Evolutionary conservation across 225 moss, liverwort and hornwort species (phyloP), one percentile per base, ranked within the genome.

Genomic region (Takakia lepidozioides): DNA sequence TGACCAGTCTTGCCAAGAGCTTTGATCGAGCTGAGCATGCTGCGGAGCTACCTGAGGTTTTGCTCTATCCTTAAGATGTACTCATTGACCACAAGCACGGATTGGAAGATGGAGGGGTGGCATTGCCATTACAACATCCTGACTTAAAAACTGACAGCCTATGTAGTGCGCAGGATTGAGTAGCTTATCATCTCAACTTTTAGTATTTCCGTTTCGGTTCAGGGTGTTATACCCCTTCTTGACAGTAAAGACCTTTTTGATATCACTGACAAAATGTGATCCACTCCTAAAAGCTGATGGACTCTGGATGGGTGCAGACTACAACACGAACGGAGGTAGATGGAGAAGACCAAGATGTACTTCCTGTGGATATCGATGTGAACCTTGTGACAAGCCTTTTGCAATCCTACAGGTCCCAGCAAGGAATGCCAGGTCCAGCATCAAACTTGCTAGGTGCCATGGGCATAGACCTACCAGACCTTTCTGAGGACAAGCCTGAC

Each of bases 401-500:
- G 27, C 76, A 82, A 60, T 98, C 95, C 3, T 98, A 59, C 19
- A 80, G 78, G 82, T 85, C 74, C 68, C 95, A 98, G 51, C 80
- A 98, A 71, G 95, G 95, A 58, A 77, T 91, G 91, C 87, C 91
- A 49, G 98, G 98, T 15, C 98, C 91, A n/a, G 91, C 87, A 35
- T 87, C 98, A 22, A 98, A 87, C 73, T 51, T 98, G 44, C 69
- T 98, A 11, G 91, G 91, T 60, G 82, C 83, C 8, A 85, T 98
- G 85, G 87, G 87, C 51, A 69, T 93, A 39, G 63, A 86, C 43
- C 56, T 93, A 23, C 68, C 76, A 6, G 81, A 88, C 52, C 80
- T 76, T 50, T 51, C 62, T 45, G 40, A 73, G 55, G 62, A 57
- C 46, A 73, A 70, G 48, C 48, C 66, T 58, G 66, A 60, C 32